Conservation (phyloP, 805 yeast genomes). For the Starmerella powellii region DNA sequence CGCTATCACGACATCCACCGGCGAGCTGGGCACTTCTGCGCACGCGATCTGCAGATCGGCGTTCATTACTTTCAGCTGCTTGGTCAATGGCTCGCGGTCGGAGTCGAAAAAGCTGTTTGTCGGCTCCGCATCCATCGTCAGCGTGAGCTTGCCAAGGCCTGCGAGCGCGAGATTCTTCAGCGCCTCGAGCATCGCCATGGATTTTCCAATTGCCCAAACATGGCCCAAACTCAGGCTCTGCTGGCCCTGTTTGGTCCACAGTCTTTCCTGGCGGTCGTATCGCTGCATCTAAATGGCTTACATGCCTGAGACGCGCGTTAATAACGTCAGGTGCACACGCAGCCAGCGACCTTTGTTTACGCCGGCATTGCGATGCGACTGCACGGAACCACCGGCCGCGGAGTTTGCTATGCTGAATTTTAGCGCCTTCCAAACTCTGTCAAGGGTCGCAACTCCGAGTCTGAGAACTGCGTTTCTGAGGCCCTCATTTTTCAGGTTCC, state of each 20-base stretch:
- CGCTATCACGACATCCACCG: background rate
- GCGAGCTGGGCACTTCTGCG: background rate
- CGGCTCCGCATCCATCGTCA: conserved; percentile 35
- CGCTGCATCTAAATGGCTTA: conserved; percentile 27
- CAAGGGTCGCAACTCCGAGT: too few species aligned
- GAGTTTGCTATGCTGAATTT: too few species aligned
- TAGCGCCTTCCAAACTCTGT: too few species aligned
- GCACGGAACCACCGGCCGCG: too few species aligned
- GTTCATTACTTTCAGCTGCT: conserved; percentile 1
- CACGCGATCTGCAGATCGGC: background rate
- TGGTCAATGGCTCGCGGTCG: background rate
- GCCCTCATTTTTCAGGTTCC: too few species aligned
- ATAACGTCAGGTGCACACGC: background rate
- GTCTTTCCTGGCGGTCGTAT: conserved; percentile 76
- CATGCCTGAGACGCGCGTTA: background rate
- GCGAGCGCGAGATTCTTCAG: conserved; percentile 77
- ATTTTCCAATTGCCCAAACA: conserved; percentile 49
- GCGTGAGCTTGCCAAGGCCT: conserved; percentile 69
- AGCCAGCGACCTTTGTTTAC: background rate
- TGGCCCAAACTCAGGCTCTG: conserved; percentile 41
- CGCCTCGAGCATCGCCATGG: conserved; percentile 44
- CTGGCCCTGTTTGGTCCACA: conserved; percentile 81
- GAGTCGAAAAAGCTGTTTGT: background rate
- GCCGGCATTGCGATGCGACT: too few species aligned
- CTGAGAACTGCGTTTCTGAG: too few species aligned